Base-by-base conservation (phyloP, 2,329 filamentous ascomycete species). In the Cladosporium austrohemisphaericum region DNA sequence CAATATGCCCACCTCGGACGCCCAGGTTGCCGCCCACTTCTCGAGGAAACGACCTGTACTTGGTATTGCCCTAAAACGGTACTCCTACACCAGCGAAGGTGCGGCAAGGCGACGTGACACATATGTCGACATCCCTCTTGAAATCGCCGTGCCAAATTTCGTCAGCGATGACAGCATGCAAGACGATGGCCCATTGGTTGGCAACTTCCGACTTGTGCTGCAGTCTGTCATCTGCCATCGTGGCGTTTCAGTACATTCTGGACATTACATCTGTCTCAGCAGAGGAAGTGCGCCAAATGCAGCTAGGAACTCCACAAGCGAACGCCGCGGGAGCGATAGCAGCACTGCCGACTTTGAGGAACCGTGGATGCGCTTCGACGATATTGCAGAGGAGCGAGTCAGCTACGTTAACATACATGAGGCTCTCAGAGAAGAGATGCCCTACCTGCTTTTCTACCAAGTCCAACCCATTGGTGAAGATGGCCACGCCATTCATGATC, bases 391-490 rank as follows among this genome's bases (percentile, higher is more conserved):
- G 28, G 77, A 83, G 49, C 81, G 92, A 20, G 85, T 97, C 3
- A 77, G 76, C 0, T 77, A 85, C 48, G 83, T 96, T 41, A 81
- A 94, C 60, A 85, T 96, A 55, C 84, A 87, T 53, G 71, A 85
- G 57, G 85, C 88, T 0, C 71, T 97, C 41, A 85, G 81, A 57
- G 79, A 85, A n/a, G 91, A 96, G 66, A 94, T 89, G 66, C 92
- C 93, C 0, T 97, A 97, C 65, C 78, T 97, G 5, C 75, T 98
- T 0, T 97, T 97, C 68, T 98, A 96, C 63, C 92, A 96, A 66
- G 88, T 97, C 32, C 80, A 94, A 23, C 91, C 92, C 0, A 89
- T 94, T 61, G 81, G 88, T 23, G 86, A 91, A 49, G 78, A 85
- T 55, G 68, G 71, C n/a, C 52, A 57, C 31, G 57, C 57, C 5